Conservation (phyloP, 1,284 basidiomycete species). For the Apiotrichum brassicae region DNA sequence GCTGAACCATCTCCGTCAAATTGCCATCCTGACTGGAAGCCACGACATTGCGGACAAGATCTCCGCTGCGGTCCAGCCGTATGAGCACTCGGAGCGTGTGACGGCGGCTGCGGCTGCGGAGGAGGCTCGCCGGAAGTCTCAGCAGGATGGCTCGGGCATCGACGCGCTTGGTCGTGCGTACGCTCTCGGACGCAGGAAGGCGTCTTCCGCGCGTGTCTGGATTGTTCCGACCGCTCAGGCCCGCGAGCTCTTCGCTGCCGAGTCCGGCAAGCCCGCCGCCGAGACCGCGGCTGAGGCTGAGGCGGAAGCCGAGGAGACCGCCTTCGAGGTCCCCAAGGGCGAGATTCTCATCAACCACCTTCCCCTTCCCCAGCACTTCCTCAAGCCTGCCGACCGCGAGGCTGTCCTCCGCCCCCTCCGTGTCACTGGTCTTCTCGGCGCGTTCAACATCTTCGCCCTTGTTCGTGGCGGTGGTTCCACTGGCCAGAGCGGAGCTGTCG, state of each 20-base stretch:
- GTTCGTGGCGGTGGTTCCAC: slow-evolving; percentile 81
- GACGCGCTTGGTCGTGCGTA: slow-evolving; percentile 75
- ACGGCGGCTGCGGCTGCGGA: neutral
- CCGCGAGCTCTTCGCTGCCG: neutral
- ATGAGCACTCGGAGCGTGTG: slow-evolving; percentile 51
- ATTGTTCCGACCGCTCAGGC: slow-evolving; percentile 65
- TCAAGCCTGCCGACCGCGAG: slow-evolving; percentile 69
- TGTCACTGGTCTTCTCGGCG: slow-evolving; percentile 75
- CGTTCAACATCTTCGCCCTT: slow-evolving; percentile 87
- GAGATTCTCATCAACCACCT: slow-evolving; percentile 76
- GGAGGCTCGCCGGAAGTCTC: slow-evolving; percentile 46
- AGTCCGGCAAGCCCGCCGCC: slow-evolving; percentile 1
- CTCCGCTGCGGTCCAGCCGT: slow-evolving; percentile 56
- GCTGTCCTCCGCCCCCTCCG: slow-evolving; percentile 73
- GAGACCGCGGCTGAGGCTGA: neutral
- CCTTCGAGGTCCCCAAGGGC: slow-evolving; percentile 48
- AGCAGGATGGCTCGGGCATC: slow-evolving; percentile 48
- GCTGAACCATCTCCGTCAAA: slow-evolving; percentile 63
- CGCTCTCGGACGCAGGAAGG: slow-evolving; percentile 76
- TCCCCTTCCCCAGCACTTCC: slow-evolving; percentile 72
- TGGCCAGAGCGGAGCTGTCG: slow-evolving; percentile 85
- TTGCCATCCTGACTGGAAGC: slow-evolving; percentile 61
- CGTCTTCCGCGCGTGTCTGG: slow-evolving; percentile 84
- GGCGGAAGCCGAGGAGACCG: neutral
- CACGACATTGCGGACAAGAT: slow-evolving; percentile 56